These are phyloP conservation scores for Nitzschia palea DNA, from an alignment of 108 stramenopile genomes.

Conservation along the genomic window DNA sequence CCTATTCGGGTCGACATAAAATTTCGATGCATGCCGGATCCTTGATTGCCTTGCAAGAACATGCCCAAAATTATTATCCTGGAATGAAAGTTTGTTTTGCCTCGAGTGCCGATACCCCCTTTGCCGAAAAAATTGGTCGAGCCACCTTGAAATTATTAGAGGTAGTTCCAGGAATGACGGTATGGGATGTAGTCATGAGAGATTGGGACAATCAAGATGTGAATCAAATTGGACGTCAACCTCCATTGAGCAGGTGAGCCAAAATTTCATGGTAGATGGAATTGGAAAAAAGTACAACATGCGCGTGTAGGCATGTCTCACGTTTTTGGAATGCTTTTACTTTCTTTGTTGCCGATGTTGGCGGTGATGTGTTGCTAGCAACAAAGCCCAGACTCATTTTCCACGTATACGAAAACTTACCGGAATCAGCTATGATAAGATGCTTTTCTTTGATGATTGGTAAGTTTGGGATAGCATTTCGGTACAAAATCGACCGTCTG, in stretches of 20 bases:
- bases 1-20: slow-evolving; percentile 58
- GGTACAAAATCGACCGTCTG: no score
- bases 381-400: slow-evolving; percentile 88
- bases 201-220: slow-evolving; percentile 81
- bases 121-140: slow-evolving; percentile 74
- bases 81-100: slow-evolving; percentile 83
- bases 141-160: slow-evolving; percentile 77
- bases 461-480: no score
- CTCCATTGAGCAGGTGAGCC: slow-evolving; percentile 51
- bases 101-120: slow-evolving; percentile 78
- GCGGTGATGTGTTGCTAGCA: slow-evolving; percentile 31
- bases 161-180: slow-evolving; percentile 76
- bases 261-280: neutral
- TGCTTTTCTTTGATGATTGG: slow-evolving; percentile 97
- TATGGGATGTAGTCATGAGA: slow-evolving; percentile 77
- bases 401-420: slow-evolving; percentile 76
- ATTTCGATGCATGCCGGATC: slow-evolving; percentile 79
- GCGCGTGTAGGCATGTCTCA: neutral
- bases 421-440: slow-evolving; percentile 82
- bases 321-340: no score
- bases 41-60: slow-evolving; percentile 69
- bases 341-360: no score
- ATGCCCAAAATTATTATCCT: slow-evolving; percentile 55
- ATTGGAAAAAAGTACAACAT: neutral
- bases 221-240: slow-evolving; percentile 88